Conservation (phyloP, 2,329 filamentous ascomycete genomes). For the Exophiala spinifera region DNA sequence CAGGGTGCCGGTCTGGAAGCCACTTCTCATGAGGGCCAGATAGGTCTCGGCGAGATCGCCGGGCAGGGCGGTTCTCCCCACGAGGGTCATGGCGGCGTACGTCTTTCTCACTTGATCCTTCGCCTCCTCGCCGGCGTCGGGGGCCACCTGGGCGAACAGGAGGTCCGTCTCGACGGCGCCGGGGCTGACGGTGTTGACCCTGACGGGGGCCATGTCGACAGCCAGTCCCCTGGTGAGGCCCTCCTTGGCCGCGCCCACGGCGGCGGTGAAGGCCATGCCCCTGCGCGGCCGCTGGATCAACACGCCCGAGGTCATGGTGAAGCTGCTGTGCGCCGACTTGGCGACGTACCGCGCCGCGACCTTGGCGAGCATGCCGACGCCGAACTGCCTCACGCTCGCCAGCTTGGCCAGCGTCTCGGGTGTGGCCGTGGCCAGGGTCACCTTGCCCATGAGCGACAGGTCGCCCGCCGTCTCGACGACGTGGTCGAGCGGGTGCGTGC, state of each 20-base stretch:
- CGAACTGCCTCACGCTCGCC: constrained; percentile 37
- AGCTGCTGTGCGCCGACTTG: constrained; percentile 31
- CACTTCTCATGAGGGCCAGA: constrained; percentile 45
- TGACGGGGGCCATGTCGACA: constrained; percentile 42
- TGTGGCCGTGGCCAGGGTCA: constrained; percentile 32
- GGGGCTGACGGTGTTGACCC: constrained; percentile 43
- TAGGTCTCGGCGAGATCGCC: constrained; percentile 46
- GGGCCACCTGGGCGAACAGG: constrained; percentile 31
- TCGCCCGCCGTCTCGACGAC: constrained; percentile 53
- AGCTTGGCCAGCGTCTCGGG: constrained; percentile 24
- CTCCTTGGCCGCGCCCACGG: constrained; percentile 31
- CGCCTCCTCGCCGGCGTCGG: background rate
- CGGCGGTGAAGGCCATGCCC: constrained; percentile 34
- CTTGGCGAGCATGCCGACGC: constrained; percentile 41
- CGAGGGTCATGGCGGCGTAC: constrained; percentile 20
- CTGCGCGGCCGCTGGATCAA: constrained; percentile 36
- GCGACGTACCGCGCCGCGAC: constrained; percentile 38
- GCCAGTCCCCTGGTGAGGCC: constrained; percentile 39
- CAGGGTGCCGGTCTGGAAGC: constrained; percentile 38
- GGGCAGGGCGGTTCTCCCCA: constrained; percentile 30
- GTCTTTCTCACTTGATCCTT: constrained; percentile 18
- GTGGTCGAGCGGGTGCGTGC: constrained; percentile 45
- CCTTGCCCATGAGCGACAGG: constrained; percentile 31
- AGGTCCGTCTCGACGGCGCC: constrained; percentile 44
- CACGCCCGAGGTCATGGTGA: constrained; percentile 43